These are phyloP conservation scores for Lentinula sp. DNA, from an alignment of 768 basidiomycete genomes.

Conservation along the genomic window DNA sequence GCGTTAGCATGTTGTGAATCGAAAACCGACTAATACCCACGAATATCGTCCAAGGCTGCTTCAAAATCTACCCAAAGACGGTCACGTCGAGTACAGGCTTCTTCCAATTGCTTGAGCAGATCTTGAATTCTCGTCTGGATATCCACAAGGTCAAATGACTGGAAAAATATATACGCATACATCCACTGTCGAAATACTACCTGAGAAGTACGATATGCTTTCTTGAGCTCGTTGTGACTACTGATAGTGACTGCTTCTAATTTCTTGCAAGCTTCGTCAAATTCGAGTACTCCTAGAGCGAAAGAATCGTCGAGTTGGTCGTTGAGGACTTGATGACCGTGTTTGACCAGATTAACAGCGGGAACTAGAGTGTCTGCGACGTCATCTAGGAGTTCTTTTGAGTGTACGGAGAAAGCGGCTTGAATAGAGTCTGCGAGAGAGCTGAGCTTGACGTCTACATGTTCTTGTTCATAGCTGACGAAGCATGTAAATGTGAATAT, in stretches of 20 bases:
- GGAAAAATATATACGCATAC: constrained; percentile 8
- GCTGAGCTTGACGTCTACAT: constrained; percentile 21
- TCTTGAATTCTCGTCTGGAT: constrained; percentile 35
- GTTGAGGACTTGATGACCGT: constrained; percentile 29
- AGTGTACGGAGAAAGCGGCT: constrained; percentile 31
- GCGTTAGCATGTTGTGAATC: not conserved
- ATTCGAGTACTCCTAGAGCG: constrained; percentile 38
- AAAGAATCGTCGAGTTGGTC: constrained; percentile 31
- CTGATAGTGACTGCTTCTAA: constrained; percentile 39
- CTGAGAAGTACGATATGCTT: constrained; percentile 34
- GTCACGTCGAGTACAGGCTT: constrained; percentile 42
- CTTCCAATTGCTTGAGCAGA: constrained; percentile 39
- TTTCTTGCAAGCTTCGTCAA: constrained; percentile 51
- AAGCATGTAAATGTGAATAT: constrained; percentile 10
- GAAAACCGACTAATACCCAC: constrained; percentile 27
- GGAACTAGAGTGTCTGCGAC: constrained; percentile 39
- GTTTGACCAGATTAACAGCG: constrained; percentile 42
- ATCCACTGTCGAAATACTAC: constrained; percentile 19
- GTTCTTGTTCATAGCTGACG: constrained; percentile 20
- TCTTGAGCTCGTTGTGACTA: constrained; percentile 36
- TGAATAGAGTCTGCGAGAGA: constrained; percentile 36
- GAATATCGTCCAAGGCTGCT: constrained; percentile 34
- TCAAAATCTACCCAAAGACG: constrained; percentile 46
- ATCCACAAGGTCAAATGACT: not conserved
- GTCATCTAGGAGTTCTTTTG: constrained; percentile 29